These are phyloP conservation scores for Decorospora gaudefroyi DNA, from an alignment of 2,329 filamentous ascomycete species.

Conservation along the genomic window DNA sequence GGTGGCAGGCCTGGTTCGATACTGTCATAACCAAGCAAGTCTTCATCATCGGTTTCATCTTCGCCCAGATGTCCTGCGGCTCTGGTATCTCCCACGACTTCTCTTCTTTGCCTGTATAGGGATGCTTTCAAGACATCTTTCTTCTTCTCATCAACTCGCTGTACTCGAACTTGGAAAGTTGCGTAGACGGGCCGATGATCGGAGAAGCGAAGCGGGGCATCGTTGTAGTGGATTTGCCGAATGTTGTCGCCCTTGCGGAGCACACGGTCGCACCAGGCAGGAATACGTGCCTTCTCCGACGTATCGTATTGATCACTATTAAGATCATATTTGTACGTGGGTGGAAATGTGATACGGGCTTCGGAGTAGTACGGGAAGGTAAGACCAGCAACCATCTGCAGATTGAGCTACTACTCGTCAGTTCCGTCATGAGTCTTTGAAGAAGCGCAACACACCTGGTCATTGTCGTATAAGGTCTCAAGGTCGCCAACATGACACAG, in stretches of 20 bases:
- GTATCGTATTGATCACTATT: slow-evolving; percentile 89
- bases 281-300: slow-evolving; percentile 92
- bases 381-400: slow-evolving; percentile 93
- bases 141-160: slow-evolving; percentile 72
- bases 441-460: slow-evolving; percentile 64
- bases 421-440: slow-evolving; percentile 10
- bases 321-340: slow-evolving; percentile 95
- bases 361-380: slow-evolving; percentile 93
- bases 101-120: slow-evolving; percentile 71
- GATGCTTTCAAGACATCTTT: slow-evolving; percentile 74
- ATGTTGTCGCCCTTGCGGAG: slow-evolving; percentile 83
- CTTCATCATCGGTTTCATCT: slow-evolving; percentile 74
- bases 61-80: slow-evolving; percentile 55
- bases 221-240: slow-evolving; percentile 79
- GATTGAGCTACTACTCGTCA: slow-evolving; percentile 67
- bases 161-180: slow-evolving; percentile 82
- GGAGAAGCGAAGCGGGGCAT: slow-evolving; percentile 82
- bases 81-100: slow-evolving; percentile 67
- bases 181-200: slow-evolving; percentile 97
- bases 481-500: slow-evolving; percentile 74
- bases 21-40: slow-evolving; percentile 78
- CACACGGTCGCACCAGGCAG: slow-evolving; percentile 95
- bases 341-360: slow-evolving; percentile 81
- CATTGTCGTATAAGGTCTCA: slow-evolving; percentile 83
- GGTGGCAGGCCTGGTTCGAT: slow-evolving; percentile 76